These are phyloP conservation scores for Diplodia scrobiculata DNA, from an alignment of 2,329 filamentous ascomycete genomes.

Conservation along the genomic window DNA sequence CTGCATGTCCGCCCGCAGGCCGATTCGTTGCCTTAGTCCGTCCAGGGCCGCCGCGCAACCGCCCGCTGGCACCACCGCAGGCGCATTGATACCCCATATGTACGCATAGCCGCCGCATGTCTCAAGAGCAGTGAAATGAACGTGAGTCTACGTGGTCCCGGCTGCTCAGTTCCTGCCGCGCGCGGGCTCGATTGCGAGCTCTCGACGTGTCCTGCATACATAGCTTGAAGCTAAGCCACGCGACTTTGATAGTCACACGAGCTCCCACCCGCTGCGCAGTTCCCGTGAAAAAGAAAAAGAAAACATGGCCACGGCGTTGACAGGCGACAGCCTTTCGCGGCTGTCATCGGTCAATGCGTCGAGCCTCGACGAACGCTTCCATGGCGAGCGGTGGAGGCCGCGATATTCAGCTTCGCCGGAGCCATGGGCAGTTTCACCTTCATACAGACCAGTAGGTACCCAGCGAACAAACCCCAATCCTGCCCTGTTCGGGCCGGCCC, in stretches of 20 bases:
- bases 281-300: neutral
- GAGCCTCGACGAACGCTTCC: neutral
- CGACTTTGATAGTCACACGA: constrained; percentile 25
- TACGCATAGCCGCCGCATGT: constrained; percentile 24
- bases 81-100: constrained; percentile 9
- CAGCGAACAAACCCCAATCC: neutral
- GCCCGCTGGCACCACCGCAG: constrained; percentile 17
- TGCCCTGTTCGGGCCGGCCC: neutral
- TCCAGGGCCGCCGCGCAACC: constrained; percentile 16
- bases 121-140: constrained; percentile 13
- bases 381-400: constrained; percentile 8
- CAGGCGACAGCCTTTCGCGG: constrained; percentile 13
- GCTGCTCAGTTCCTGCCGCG: neutral
- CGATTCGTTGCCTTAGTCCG: constrained; percentile 6
- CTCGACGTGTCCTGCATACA: constrained; percentile 18
- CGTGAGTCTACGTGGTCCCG: constrained; percentile 18
- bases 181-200: neutral
- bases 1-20: constrained; percentile 7
- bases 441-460: constrained; percentile 19
- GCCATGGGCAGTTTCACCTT: constrained; percentile 24
- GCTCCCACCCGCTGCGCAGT: constrained; percentile 8
- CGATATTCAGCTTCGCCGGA: constrained; percentile 20
- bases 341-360: constrained; percentile 17
- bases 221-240: constrained; percentile 26
- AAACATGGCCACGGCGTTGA: constrained; percentile 12